Conservation (phyloP, 2,329 filamentous ascomycete genomes). For the Curvularia verruculosa region DNA sequence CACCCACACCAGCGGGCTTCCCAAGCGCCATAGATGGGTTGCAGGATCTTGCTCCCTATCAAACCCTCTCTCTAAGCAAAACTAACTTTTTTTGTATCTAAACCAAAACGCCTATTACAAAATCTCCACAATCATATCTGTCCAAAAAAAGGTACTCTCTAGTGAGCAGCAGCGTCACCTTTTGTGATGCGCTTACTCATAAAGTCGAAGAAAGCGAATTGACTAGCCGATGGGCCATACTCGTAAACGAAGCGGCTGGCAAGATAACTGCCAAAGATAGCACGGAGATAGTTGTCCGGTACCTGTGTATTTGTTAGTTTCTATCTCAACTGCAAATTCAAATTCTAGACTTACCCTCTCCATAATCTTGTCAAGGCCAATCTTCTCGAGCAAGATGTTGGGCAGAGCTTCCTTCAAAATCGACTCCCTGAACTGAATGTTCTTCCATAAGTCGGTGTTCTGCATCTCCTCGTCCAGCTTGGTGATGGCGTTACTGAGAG, state of each 20-base stretch:
- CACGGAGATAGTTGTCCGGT: slow-evolving; percentile 87
- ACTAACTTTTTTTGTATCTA: slow-evolving; percentile 12
- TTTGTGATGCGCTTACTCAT: slow-evolving; percentile 58
- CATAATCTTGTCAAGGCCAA: slow-evolving; percentile 88
- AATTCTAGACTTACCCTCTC: slow-evolving; percentile 64
- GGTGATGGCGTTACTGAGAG: slow-evolving; percentile 91
- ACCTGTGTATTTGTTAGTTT: slow-evolving; percentile 59
- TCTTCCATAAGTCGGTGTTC: slow-evolving; percentile 88
- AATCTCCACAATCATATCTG: background rate
- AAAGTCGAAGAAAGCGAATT: slow-evolving; percentile 98
- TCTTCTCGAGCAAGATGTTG: slow-evolving; percentile 80
- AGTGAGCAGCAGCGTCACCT: slow-evolving; percentile 15
- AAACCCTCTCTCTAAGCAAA: background rate
- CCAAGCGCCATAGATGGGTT: slow-evolving; percentile 13
- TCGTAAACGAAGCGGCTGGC: slow-evolving; percentile 96
- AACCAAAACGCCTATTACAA: slow-evolving; percentile 10
- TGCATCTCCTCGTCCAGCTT: slow-evolving; percentile 95
- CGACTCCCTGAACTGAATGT: slow-evolving; percentile 75
- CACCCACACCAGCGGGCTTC: slow-evolving; percentile 8
- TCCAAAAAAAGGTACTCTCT: background rate
- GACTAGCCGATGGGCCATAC: slow-evolving; percentile 88
- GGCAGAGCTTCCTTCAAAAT: slow-evolving; percentile 88
- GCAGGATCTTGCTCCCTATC: background rate
- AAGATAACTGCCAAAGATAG: slow-evolving; percentile 95
- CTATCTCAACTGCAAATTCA: background rate